phyloP scores from a whole-genome alignment of 1,139 yeast species.

The Yamadazyma sp. region DNA sequence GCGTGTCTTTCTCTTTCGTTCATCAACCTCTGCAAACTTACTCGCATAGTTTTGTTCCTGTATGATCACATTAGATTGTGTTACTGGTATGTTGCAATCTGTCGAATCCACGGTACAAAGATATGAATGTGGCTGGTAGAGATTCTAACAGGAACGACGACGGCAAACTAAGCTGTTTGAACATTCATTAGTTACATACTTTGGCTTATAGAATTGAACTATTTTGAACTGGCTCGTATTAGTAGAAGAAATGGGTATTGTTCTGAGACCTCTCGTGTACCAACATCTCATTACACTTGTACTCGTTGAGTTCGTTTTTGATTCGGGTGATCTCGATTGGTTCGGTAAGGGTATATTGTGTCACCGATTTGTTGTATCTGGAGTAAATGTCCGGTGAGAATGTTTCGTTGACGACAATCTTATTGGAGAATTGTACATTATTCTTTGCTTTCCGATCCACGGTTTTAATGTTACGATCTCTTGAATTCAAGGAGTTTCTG shows the following conservation, averaged over 20 bases:
- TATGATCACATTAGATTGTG: no score
- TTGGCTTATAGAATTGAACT: neutral
- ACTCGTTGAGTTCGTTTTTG: conserved; percentile 50
- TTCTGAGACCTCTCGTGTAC: conserved; percentile 53
- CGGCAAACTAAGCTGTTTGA: neutral
- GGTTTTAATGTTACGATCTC: conserved; percentile 20
- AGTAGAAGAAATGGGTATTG: conserved; percentile 55
- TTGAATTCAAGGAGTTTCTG: conserved; percentile 20
- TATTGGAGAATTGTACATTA: conserved; percentile 44
- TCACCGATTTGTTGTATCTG: conserved; percentile 52
- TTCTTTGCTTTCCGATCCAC: conserved; percentile 12
- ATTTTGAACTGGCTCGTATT: conserved; percentile 10
- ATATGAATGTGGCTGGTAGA: no score
- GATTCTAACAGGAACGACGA: no score
- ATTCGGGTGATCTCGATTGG: conserved; percentile 46
- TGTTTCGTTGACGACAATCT: conserved; percentile 46
- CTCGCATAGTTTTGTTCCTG: no score
- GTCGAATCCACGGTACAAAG: no score
- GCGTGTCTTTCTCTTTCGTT: no score
- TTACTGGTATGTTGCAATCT: no score
- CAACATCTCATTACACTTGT: conserved; percentile 55
- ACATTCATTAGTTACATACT: neutral
- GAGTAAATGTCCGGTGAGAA: conserved; percentile 49
- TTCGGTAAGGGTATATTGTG: conserved; percentile 50
- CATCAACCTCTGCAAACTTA: no score